Base-by-base conservation (phyloP, 306 rosid species). In the Castanea mollissima region DNA sequence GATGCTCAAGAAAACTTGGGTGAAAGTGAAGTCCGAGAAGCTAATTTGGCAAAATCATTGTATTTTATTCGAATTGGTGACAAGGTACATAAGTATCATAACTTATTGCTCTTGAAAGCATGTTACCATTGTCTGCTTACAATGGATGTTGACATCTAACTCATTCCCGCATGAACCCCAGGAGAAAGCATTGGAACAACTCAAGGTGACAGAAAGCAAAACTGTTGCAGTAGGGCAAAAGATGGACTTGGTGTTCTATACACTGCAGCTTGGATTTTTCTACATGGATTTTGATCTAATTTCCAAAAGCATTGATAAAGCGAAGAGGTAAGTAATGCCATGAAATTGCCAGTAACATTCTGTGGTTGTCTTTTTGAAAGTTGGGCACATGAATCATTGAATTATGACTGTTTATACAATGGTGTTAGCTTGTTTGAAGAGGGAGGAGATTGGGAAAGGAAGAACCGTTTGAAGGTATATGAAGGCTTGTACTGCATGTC, bases 381-480 rank as follows among this genome's bases (percentile, higher is more conserved):
- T 32, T 73, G 75, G 75, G 78, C 55, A 20, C 68, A 35, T 68
- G 18, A 55, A 12, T 46, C 58, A 57, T 59, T 78, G 71, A 51
- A 76, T 74, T 80, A 52, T 76, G 49, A 92, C 82, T 70, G 19
- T 75, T 80, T 86, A 56, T 71, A 58, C 10, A 21, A n/a, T 80
- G 79, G 25, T 79, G 75, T 38, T 87, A 95, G 98, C 84, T 93
- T 95, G 92, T 95, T 95, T 87, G 99, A 95, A 88, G 98, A 95
- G 87, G 99, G 99, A 57, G 99, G 99, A 76, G 99, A 95, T 80
- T 95, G 99, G 99, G 99, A 95, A 85, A 89, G 99, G 87, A 95
- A 95, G 93, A 95, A 95, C 67, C 84, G 99, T 9, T 75, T 95
- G 86, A 93, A 95, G 91, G 98, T 95, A 55, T 95, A 95, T 64